These are phyloP conservation scores for Acorus calamus DNA, from an alignment of 106 monocot species.

Conservation along the genomic window DNA sequence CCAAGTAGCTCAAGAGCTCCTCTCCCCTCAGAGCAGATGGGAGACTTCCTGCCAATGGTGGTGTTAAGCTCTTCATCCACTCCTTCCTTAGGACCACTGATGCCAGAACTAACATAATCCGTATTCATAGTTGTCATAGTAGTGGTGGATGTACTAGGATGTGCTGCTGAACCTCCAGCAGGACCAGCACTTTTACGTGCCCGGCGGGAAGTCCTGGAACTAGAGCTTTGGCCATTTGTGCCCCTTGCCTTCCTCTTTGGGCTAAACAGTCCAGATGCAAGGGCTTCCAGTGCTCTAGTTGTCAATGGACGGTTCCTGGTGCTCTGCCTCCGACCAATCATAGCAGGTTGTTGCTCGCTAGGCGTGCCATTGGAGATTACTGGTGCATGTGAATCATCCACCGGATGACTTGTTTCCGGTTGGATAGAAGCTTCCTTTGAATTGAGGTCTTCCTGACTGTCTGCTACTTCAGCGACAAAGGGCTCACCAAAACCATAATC, in stretches of 20 bases:
- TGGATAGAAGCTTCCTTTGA: neutral
- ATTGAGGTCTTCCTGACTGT: constrained; percentile 7
- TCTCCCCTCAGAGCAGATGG: constrained; percentile 16
- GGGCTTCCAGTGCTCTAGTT: constrained; percentile 76
- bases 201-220: constrained; percentile 22
- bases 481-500: constrained; percentile 30
- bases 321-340: constrained; percentile 53
- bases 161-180: constrained; percentile 3
- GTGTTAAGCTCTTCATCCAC: constrained; percentile 9
- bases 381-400: neutral
- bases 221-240: neutral
- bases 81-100: constrained; percentile 1
- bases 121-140: too few species aligned
- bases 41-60: constrained; percentile 4
- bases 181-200: constrained; percentile 17
- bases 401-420: constrained; percentile 7
- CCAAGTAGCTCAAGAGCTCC: constrained; percentile 30
- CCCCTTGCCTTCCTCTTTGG: constrained; percentile 25
- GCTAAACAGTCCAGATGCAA: constrained; percentile 73
- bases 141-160: neutral
- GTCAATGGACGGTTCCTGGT: constrained; percentile 84
- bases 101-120: neutral
- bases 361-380: neutral
- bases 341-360: constrained; percentile 1
- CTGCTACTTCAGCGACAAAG: constrained; percentile 1